Base-by-base conservation (phyloP, 257 asterid species). In the Mentha longifolia region DNA sequence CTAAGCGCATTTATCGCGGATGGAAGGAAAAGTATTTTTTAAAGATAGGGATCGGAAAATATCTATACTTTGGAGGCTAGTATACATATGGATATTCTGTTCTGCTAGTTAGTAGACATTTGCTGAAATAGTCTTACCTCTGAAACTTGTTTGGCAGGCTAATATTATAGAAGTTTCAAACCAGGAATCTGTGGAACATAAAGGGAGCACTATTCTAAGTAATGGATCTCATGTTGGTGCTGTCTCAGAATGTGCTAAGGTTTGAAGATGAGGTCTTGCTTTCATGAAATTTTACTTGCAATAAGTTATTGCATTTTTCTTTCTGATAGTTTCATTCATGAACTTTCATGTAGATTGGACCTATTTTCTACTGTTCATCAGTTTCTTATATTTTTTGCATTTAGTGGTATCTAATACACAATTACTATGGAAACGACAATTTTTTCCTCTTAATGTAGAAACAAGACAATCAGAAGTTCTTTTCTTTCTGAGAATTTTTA, bases 121-220 rank as follows among this genome's bases (percentile, higher is more conserved):
- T 67, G 45, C 28, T 54, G 46, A 37, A 5, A 37, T 71, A 51
- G 35, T 61, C 67, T 51, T 39, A 70, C 61, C 72, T 73, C 68
- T 12, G 56, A 69, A 39, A 46, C 77, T 71, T 72, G 73, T 79
- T 76, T 83, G 71, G 69, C 92, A 92, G 98, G 87, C 77, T 74
- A 71, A 50, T 45, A 59, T 61, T 49, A 70, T 80, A 78, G 85
- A 81, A 73, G 74, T 77, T 78, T 74, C 77, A 55, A 78, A 55
- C 11, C 77, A 70, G 56, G 46, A 77, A 70, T 71, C 83, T 46
- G 35, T 42, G 81, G 86, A 74, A 67, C 61, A 71, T 51, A 81
- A 83, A 75, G 75, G 54, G 65, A 78, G 72, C 65, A 64, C 20
- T 62, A 54, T 51, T 61, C 79, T 50, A 65, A 76, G 68, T 54